Conservation (phyloP, 1,284 basidiomycete genomes). For the Ganoderma meredithae region DNA sequence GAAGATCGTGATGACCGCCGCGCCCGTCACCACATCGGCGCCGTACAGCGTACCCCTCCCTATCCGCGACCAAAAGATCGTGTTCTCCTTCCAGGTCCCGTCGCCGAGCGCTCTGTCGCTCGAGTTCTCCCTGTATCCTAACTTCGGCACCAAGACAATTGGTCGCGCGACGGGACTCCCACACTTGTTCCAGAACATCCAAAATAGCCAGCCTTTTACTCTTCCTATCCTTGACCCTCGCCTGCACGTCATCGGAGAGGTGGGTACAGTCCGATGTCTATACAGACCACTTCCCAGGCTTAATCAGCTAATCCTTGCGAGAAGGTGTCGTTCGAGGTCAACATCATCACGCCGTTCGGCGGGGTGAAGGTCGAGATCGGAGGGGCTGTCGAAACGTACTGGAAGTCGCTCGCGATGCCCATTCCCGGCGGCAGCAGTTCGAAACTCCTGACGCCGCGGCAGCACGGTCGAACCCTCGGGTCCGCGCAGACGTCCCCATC, state of each 20-base stretch:
- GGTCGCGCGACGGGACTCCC: slow-evolving; percentile 92
- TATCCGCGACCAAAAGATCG: slow-evolving; percentile 80
- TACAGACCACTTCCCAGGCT: not conserved
- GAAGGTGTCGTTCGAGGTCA: slow-evolving; percentile 89
- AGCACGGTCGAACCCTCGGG: slow-evolving; percentile 44
- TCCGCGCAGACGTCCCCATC: slow-evolving; percentile 76
- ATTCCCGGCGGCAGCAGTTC: slow-evolving; percentile 35
- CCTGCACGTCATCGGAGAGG: slow-evolving; percentile 95
- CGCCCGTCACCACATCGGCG: slow-evolving; percentile 82
- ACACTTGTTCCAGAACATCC: slow-evolving; percentile 70
- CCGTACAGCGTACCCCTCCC: slow-evolving; percentile 92
- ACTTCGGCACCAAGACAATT: slow-evolving; percentile 98
- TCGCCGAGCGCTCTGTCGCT: slow-evolving; percentile 79
- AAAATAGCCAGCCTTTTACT: slow-evolving; percentile 65
- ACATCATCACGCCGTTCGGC: slow-evolving; percentile 90
- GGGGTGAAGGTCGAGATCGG: slow-evolving; percentile 96
- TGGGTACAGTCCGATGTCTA: slow-evolving; percentile 39
- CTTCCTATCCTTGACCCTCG: slow-evolving; percentile 93
- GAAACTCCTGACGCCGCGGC: slow-evolving; percentile 38
- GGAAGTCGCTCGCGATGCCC: slow-evolving; percentile 85
- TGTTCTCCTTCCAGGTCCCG: slow-evolving; percentile 90
- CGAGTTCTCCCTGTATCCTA: slow-evolving; percentile 97
- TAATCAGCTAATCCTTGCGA: not conserved
- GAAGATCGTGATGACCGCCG: slow-evolving; percentile 92
- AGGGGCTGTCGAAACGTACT: slow-evolving; percentile 95